A percentile compares a stretch with the other conserved stretches of the same genome.
Conservation (phyloP, 345 rosid species). For the Carallia pectinifolia region DNA sequence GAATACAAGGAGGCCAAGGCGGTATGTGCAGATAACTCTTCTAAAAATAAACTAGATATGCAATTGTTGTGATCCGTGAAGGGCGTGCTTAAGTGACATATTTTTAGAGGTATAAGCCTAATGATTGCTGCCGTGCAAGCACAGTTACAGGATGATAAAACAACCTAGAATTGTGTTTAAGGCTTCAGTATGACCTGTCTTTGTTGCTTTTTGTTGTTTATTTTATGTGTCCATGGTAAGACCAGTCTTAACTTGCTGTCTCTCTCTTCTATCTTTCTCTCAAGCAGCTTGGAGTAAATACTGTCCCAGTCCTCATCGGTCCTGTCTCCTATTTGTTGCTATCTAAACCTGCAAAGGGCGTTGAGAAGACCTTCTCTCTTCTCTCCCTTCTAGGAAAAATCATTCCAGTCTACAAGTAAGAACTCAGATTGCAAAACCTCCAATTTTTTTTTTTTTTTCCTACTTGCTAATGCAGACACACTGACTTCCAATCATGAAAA, state of each 20-base stretch:
- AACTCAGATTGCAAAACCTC: not conserved
- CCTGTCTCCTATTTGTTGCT: conserved; percentile 95
- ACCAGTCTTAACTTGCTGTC: conserved; percentile 6
- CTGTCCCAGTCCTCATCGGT: conserved; percentile 87
- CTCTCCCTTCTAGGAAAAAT: conserved; percentile 87
- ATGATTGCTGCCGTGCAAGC: no score
- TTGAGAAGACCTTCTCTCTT: conserved; percentile 72
- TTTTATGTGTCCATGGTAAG: not conserved
- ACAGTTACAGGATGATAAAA: no score
- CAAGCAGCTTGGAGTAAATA: conserved; percentile 82
- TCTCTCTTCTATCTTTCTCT: conserved; percentile 14
- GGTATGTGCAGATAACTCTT: conserved; percentile 38
- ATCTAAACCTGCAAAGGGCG: conserved; percentile 93
- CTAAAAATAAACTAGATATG: not conserved
- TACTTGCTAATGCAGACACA: conserved; percentile 2
- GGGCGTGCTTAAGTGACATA: not conserved
- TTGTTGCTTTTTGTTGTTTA: not conserved
- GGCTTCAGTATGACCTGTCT: no score
- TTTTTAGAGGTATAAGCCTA: not conserved
- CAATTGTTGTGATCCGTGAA: not conserved
- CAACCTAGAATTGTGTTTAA: no score
- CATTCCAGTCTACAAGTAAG: conserved; percentile 90
- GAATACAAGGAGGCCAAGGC: conserved; percentile 98
- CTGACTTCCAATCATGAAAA: conserved; percentile 23
- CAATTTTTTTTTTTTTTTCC: not conserved